These are phyloP conservation scores for Wallemia hederae DNA, from an alignment of 1,284 basidiomycete genomes.

Conservation along the genomic window DNA sequence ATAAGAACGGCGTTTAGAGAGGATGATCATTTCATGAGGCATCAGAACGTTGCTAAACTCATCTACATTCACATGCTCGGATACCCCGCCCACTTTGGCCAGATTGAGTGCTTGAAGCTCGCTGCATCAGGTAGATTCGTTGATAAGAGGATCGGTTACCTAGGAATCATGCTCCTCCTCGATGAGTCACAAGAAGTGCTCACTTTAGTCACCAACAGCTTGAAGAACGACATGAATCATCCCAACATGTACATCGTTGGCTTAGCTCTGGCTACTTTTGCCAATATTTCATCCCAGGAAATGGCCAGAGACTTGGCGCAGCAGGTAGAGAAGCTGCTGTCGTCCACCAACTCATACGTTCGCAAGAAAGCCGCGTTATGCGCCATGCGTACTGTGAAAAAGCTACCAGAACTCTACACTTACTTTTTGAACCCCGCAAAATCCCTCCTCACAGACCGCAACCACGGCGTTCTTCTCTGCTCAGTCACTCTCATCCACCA, in stretches of 20 bases:
- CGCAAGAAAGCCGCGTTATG: slow-evolving; percentile 96
- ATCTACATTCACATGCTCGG: slow-evolving; percentile 99
- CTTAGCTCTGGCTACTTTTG: slow-evolving; percentile 88
- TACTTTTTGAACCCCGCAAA: slow-evolving; percentile 74
- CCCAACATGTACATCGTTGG: slow-evolving; percentile 98
- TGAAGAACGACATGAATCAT: slow-evolving; percentile 99
- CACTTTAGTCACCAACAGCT: slow-evolving; percentile 85
- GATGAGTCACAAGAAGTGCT: slow-evolving; percentile 97
- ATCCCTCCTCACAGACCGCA: slow-evolving; percentile 72
- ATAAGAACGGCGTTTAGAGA: slow-evolving; percentile 94
- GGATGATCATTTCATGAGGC: slow-evolving; percentile 70
- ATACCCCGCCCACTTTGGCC: slow-evolving; percentile 94
- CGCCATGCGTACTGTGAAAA: slow-evolving; percentile 81
- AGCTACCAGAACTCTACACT: slow-evolving; percentile 84
- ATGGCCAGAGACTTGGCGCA: slow-evolving; percentile 91
- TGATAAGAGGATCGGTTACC: slow-evolving; percentile 86
- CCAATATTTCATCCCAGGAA: slow-evolving; percentile 94
- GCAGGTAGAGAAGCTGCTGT: slow-evolving; percentile 89
- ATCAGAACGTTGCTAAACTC: slow-evolving; percentile 93
- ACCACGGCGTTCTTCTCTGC: slow-evolving; percentile 82
- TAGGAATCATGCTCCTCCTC: slow-evolving; percentile 89
- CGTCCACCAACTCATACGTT: slow-evolving; percentile 94
- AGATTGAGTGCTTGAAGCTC: slow-evolving; percentile 97
- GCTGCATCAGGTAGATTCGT: slow-evolving; percentile 92
- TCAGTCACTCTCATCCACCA: slow-evolving; percentile 84